Percentiles rank a stretch among this genome's conserved stretches.
Evolutionary conservation across 352 stramenopile species (phyloP).

Genomic region (Phytophthora cryptogea): DNA sequence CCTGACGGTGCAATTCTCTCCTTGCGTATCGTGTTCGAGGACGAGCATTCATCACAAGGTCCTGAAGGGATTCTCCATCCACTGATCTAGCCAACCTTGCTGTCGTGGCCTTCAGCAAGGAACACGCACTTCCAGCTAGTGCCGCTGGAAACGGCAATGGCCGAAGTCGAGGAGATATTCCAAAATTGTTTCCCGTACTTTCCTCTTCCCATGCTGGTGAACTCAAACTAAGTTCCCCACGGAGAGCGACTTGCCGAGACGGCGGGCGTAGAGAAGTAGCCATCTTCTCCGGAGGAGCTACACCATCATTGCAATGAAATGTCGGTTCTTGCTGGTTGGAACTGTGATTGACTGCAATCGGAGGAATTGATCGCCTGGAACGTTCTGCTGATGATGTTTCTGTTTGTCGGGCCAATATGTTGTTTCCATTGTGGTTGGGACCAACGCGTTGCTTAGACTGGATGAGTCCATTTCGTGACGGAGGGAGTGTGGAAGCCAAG

Average conservation of each 20-base stretch:
- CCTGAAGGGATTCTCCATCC: slow-evolving; percentile 20
- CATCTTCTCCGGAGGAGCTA: background rate
- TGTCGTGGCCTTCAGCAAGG: slow-evolving; percentile 13
- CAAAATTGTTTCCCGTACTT: background rate
- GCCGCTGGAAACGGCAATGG: slow-evolving; percentile 17
- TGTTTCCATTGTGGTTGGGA: background rate
- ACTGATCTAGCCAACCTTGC: slow-evolving; percentile 1
- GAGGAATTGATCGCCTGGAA: slow-evolving; percentile 5
- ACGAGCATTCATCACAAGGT: slow-evolving; percentile 41
- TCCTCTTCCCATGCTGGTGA: slow-evolving; percentile 25
- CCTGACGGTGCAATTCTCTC: slow-evolving; percentile 40
- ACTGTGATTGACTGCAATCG: slow-evolving; percentile 11
- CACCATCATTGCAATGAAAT: background rate
- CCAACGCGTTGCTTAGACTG: slow-evolving; percentile 9
- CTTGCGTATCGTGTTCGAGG: slow-evolving; percentile 62
- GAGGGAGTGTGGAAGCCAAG: background rate
- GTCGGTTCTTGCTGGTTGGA: slow-evolving; percentile 32
- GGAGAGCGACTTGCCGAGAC: slow-evolving; percentile 44
- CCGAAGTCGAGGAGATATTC: slow-evolving; percentile 20
- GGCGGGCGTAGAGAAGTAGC: slow-evolving; percentile 13
- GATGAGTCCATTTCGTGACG: slow-evolving; percentile 14
- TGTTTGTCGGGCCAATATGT: background rate
- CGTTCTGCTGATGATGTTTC: background rate
- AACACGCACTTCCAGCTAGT: slow-evolving; percentile 8
- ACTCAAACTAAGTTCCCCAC: slow-evolving; percentile 32